These are phyloP conservation scores for Epichloe elymi DNA, from an alignment of 2,329 filamentous ascomycete species.

Conservation along the genomic window DNA sequence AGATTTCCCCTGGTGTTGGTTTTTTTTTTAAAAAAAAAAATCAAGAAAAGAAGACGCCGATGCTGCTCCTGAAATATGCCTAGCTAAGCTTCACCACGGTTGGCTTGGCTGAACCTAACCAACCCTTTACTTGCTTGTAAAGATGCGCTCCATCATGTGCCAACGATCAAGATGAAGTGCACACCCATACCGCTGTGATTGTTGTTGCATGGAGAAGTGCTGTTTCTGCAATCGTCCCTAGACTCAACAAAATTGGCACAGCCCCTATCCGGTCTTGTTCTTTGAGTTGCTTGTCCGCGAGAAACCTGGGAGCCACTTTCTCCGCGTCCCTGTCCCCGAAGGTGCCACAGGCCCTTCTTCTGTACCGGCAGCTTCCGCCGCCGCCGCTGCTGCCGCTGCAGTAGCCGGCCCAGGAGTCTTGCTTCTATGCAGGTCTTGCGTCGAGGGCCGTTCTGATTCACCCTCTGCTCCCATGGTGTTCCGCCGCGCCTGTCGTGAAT, in stretches of 20 bases:
- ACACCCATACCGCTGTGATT: too few relatives aligned
- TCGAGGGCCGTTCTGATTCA: constrained; percentile 9
- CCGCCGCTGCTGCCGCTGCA: constrained; percentile 6
- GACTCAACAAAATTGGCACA: background rate
- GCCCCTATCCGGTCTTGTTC: constrained; percentile 9
- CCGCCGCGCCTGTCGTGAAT: constrained; percentile 20
- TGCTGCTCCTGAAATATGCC: constrained; percentile 21
- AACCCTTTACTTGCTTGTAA: background rate
- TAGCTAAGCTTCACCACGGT: background rate
- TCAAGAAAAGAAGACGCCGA: constrained; percentile 17
- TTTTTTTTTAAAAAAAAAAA: background rate
- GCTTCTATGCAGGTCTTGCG: constrained; percentile 5
- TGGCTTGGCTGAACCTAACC: background rate
- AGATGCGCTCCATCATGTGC: background rate
- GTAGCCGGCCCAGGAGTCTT: constrained; percentile 2
- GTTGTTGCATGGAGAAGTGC: background rate
- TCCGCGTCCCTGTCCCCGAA: constrained; percentile 15
- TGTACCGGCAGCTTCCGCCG: constrained; percentile 1
- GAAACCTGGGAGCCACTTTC: constrained; percentile 25
- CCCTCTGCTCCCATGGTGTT: constrained; percentile 13
- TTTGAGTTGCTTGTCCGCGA: constrained; percentile 14
- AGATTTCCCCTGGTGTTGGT: background rate
- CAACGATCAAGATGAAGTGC: background rate
- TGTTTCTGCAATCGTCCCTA: background rate
- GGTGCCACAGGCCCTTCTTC: constrained; percentile 3